These are phyloP conservation scores for Solanum stenotomum DNA, from an alignment of 257 asterid species.

Conservation along the genomic window DNA sequence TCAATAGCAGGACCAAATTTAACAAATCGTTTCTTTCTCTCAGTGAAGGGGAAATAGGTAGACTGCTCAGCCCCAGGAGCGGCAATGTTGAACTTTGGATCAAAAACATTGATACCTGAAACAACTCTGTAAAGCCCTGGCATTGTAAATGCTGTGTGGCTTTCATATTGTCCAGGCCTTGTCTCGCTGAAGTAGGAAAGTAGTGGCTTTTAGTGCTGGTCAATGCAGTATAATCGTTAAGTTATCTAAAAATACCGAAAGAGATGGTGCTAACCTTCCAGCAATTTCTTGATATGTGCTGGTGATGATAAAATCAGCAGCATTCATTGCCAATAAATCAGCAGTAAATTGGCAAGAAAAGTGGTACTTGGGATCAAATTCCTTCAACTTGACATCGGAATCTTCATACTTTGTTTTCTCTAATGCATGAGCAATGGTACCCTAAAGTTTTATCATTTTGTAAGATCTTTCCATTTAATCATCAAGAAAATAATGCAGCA, in stretches of 20 bases:
- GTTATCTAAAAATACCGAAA: background rate
- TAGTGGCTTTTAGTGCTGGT: background rate
- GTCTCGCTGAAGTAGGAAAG: conserved; percentile 38
- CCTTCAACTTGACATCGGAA: conserved; percentile 70
- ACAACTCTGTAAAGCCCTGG: conserved; percentile 73
- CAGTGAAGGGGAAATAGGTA: conserved; percentile 58
- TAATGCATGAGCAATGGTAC: conserved; percentile 91
- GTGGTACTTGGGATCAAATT: conserved; percentile 65
- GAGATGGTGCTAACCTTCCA: conserved; percentile 50
- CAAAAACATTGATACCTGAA: conserved; percentile 69
- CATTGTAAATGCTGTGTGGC: conserved; percentile 76
- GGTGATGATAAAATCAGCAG: conserved; percentile 74
- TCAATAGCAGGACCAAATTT: conserved; percentile 52
- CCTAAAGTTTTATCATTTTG: conserved; percentile 19
- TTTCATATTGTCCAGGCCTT: conserved; percentile 76
- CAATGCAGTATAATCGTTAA: background rate
- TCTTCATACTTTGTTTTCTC: conserved; percentile 89
- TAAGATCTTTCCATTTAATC: background rate
- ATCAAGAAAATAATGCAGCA: background rate
- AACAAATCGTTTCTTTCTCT: conserved; percentile 41
- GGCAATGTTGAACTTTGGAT: conserved; percentile 84
- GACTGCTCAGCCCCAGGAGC: conserved; percentile 92
- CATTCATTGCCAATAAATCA: conserved; percentile 75
- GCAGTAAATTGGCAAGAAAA: conserved; percentile 84
- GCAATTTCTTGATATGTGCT: conserved; percentile 93